A percentile compares a stretch with the other conserved stretches of the same genome.
Evolutionary conservation across 805 yeast species (phyloP).

Genomic region (Candida sonorensis): DNA sequence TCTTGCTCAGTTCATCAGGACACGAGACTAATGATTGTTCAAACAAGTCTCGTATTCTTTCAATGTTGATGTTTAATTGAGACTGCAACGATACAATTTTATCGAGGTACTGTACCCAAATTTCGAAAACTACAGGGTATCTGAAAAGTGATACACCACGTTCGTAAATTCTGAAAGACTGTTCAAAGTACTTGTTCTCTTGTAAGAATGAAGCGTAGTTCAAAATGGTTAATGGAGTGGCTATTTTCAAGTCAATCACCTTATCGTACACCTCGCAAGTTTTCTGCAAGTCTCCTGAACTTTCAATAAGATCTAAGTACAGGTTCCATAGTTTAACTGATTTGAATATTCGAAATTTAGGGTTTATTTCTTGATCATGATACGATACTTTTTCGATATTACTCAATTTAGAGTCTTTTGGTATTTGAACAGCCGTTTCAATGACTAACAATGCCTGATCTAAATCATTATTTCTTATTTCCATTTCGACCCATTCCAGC

Average conservation of each 20-base stretch:
- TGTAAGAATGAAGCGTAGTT: slow-evolving; percentile 61
- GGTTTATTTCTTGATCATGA: slow-evolving; percentile 37
- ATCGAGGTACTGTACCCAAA: slow-evolving; percentile 65
- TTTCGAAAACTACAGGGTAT: slow-evolving; percentile 55
- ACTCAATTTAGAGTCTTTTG: slow-evolving; percentile 7
- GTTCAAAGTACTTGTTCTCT: slow-evolving; percentile 37
- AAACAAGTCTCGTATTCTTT: slow-evolving; percentile 64
- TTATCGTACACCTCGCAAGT: slow-evolving; percentile 43
- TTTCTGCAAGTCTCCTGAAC: slow-evolving; percentile 36
- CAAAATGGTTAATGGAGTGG: slow-evolving; percentile 60
- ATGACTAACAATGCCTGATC: slow-evolving; percentile 30
- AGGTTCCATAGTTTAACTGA: slow-evolving; percentile 64
- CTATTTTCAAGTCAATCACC: slow-evolving; percentile 50
- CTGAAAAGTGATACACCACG: slow-evolving; percentile 56
- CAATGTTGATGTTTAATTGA: slow-evolving; percentile 33
- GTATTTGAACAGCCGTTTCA: slow-evolving; percentile 26
- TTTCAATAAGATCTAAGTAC: slow-evolving; percentile 65
- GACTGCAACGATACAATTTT: slow-evolving; percentile 33
- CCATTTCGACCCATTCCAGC: slow-evolving; percentile 70
- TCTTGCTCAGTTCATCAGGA: slow-evolving; percentile 40
- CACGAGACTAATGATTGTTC: slow-evolving; percentile 56
- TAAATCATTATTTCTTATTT: slow-evolving; percentile 42
- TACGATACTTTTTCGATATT: slow-evolving; percentile 24
- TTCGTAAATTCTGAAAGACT: slow-evolving; percentile 58
- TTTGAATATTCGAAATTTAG: slow-evolving; percentile 55